Evolutionary conservation across 768 basidiomycete genomes (phyloP).

Genomic region (Chalciporus piperatus): DNA sequence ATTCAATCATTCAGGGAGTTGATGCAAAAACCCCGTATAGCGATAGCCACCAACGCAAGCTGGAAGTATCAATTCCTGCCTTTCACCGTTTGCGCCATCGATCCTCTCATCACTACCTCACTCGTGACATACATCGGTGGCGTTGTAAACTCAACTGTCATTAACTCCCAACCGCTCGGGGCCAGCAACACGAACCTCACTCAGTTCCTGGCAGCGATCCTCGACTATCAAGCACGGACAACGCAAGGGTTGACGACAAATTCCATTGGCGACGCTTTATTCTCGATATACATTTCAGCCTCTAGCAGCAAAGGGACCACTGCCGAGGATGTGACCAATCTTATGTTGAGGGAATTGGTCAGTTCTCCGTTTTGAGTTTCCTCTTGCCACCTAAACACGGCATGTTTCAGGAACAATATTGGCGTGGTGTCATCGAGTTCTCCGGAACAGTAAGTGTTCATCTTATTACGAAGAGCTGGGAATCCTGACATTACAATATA

Average conservation of each 20-base stretch:
- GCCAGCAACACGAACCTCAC: constrained; percentile 5
- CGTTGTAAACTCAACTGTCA: neutral
- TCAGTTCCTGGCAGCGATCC: constrained; percentile 10
- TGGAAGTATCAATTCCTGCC: constrained; percentile 16
- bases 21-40: neutral
- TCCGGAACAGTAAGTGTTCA: neutral
- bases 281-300: constrained; percentile 2
- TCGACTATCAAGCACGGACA: constrained; percentile 4
- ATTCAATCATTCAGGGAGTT: no score
- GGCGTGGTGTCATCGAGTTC: constrained; percentile 4
- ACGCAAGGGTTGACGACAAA: constrained; percentile 16
- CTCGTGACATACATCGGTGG: constrained; percentile 10
- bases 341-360: constrained; percentile 5
- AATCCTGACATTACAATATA: neutral
- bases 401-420: neutral
- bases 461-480: neutral
- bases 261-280: constrained; percentile 18
- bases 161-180: neutral
- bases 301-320: neutral
- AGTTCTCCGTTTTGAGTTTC: no score
- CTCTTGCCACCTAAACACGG: no score
- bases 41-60: neutral
- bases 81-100: constrained; percentile 4
- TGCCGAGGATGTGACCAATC: neutral
- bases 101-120: constrained; percentile 10